A percentile compares a stretch with the other conserved stretches of the same genome.
These are phyloP conservation scores for Nyctanthes arbortristis DNA, from an alignment of 257 asterid genomes.

Conservation along the genomic window DNA sequence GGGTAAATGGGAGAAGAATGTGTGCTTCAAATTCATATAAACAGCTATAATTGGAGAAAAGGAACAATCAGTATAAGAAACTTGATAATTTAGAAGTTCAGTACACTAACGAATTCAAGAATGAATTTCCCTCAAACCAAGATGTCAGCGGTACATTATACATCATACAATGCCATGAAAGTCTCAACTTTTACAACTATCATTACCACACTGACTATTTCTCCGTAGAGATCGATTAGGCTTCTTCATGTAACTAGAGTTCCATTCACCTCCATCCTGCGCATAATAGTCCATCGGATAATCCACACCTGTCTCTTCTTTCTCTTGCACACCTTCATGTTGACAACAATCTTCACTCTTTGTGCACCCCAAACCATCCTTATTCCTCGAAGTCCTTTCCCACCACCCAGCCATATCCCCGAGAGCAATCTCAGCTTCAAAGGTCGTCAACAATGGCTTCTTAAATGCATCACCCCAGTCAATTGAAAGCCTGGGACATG, in stretches of 20 bases:
- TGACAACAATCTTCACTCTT: constrained; percentile 46
- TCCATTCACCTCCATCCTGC: constrained; percentile 97
- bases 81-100: background rate
- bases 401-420: constrained; percentile 93
- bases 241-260: constrained; percentile 79
- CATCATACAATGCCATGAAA: constrained; percentile 2
- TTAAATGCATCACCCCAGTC: constrained; percentile 97
- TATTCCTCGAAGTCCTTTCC: constrained; percentile 94
- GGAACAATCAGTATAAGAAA: background rate
- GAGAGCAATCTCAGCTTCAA: constrained; percentile 96
- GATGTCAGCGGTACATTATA: background rate
- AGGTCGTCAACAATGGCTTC: constrained; percentile 81
- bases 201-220: constrained; percentile 42
- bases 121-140: too few species aligned
- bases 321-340: constrained; percentile 31
- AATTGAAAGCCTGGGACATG: constrained; percentile 93
- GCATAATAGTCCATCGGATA: constrained; percentile 98
- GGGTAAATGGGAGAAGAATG: background rate
- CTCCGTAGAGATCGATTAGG: constrained; percentile 36
- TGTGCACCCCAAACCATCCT: constrained; percentile 31
- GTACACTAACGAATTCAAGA: too few species aligned
- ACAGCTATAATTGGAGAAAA: background rate
- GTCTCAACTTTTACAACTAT: constrained; percentile 22
- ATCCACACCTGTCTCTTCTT: constrained; percentile 42
- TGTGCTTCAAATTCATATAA: background rate